Percentiles rank a stretch among this genome's conserved stretches.
Evolutionary conservation across 257 asterid genomes (phyloP).

Genomic region (Solanum appendiculatum): DNA sequence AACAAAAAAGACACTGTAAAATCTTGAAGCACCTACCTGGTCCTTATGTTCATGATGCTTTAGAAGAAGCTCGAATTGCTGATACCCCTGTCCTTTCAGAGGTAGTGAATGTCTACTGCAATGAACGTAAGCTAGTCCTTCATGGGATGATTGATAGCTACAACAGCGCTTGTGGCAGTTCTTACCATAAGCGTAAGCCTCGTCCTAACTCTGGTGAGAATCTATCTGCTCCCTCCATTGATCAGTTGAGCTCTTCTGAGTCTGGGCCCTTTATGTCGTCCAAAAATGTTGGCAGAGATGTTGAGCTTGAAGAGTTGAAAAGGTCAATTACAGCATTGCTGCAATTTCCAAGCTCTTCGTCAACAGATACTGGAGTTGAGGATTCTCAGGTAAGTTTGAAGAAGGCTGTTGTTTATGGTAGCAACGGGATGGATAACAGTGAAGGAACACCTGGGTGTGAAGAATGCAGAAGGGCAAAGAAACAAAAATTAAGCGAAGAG

Average conservation of each 20-base stretch:
- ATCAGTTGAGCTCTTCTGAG: conserved; percentile 42
- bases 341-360: conserved; percentile 42
- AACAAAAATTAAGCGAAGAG: conserved; percentile 75
- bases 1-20: conserved; percentile 67
- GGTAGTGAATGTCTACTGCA: conserved; percentile 55
- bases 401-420: conserved; percentile 32
- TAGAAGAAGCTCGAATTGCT: conserved; percentile 60
- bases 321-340: conserved; percentile 52
- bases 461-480: conserved; percentile 82
- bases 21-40: conserved; percentile 87
- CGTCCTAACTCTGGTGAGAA: conserved; percentile 22
- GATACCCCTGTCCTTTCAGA: conserved; percentile 43
- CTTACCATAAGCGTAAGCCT: conserved; percentile 36
- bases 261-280: conserved; percentile 19
- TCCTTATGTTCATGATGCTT: conserved; percentile 45
- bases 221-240: conserved; percentile 41
- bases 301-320: conserved; percentile 65
- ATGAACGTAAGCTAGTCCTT: conserved; percentile 78
- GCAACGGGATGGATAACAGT: conserved; percentile 34
- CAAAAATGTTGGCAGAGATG: conserved; percentile 20
- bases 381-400: conserved; percentile 43
- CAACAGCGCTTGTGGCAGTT: conserved; percentile 22
- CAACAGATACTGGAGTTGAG: conserved; percentile 38
- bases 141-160: conserved; percentile 39
- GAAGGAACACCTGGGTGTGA: conserved; percentile 92